Evolutionary conservation across 306 rosid species (phyloP), one percentile per base, ranked within the genome.

Genomic region (Psophocarpus tetragonolobus): DNA sequence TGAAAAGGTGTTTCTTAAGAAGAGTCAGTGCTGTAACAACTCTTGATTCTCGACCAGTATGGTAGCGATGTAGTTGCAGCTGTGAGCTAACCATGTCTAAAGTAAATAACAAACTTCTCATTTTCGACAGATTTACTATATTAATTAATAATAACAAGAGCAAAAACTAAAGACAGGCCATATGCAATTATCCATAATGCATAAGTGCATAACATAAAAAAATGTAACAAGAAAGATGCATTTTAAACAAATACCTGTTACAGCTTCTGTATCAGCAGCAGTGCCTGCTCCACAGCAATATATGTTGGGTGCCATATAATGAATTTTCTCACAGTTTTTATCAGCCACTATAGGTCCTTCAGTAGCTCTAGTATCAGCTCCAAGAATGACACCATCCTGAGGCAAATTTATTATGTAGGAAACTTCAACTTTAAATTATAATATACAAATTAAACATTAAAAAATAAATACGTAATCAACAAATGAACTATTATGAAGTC

Each of bases 261-360:
- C 99, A 17, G 99, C 99, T 89, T 95, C 98, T 26, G 99, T 95
- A 78, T 95, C 98, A 68, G 97, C 98, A 75, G 99, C 99, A 72
- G 99, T 95, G 75, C 99, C 99, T 6, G 99, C 98, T 76, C 99
- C 99, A 82, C 98, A 95, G 66, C 99, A 95, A 75, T 92, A 92
- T 32, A 95, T 95, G 58, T 95, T 95, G 5, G 99, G 99, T 3
- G 99, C 99, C 99, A 95, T 92, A 56, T 87, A 95, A 71, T 95
- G 99, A 76, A 95, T 95, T 71, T 95, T 95, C 84, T 93, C 98
- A 81, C 98, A 93, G 87, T 93, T 93, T 72, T 93, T 93, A 77
- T 93, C 98, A 44, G 91, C 88, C 23, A 93, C 98, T 70, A 90
- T 91, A 79, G 97, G 97, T 24, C 98, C 98, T 85, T 91, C 97